Conservation (phyloP, 2,329 filamentous ascomycete species). For the Apiospora hydei region DNA sequence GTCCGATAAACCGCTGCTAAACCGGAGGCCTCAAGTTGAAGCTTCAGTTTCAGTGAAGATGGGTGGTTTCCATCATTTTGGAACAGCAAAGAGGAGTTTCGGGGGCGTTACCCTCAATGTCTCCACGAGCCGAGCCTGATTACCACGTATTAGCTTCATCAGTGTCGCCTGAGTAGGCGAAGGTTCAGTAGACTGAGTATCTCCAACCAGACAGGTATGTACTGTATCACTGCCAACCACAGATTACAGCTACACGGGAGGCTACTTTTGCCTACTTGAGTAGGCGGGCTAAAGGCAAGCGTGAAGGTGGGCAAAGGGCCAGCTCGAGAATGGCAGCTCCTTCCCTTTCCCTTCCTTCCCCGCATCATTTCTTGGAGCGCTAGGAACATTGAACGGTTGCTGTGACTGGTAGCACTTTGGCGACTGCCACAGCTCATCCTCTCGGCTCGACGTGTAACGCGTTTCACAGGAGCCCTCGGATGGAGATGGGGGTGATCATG, state of each 20-base stretch:
- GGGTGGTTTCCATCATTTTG: not conserved
- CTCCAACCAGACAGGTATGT: not conserved
- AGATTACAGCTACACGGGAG: not conserved
- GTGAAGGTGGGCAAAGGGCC: not conserved
- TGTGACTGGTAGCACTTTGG: not conserved
- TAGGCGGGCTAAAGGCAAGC: constrained; percentile 9
- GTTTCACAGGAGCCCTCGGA: not conserved
- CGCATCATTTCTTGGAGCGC: constrained; percentile 7
- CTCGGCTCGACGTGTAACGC: constrained; percentile 14
- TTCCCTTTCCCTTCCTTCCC: constrained; percentile 3
- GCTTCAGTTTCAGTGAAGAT: not conserved
- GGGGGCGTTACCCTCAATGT: not conserved
- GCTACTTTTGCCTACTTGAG: constrained; percentile 19
- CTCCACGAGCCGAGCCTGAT: too few species aligned
- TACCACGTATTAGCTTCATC: not conserved
- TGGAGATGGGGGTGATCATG: not conserved
- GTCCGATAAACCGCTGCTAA: not conserved
- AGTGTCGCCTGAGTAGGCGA: not conserved
- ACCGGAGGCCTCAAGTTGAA: constrained; percentile 11
- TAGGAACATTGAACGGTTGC: constrained; percentile 14
- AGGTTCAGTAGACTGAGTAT: not conserved
- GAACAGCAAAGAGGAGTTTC: not conserved
- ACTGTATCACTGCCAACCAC: not conserved
- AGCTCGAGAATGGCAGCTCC: not conserved
- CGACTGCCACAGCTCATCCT: not conserved